These are phyloP conservation scores for Gymnopilus dilepis DNA, from an alignment of 768 basidiomycete species.

Conservation along the genomic window DNA sequence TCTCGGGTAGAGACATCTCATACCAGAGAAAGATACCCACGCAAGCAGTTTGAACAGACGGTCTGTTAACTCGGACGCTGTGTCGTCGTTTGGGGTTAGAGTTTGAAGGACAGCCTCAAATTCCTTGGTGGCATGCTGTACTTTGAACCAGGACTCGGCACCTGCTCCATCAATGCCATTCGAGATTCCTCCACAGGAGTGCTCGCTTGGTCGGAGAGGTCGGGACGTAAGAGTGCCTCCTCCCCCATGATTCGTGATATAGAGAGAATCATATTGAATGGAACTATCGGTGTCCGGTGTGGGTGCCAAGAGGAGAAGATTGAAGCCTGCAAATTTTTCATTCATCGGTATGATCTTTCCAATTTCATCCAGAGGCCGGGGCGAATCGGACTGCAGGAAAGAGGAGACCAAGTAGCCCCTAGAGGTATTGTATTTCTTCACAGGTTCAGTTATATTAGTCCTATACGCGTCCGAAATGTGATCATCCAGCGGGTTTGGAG, in stretches of 20 bases:
- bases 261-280: conserved; percentile 55
- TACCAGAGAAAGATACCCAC: conserved; percentile 51
- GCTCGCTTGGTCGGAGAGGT: conserved; percentile 53
- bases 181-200: conserved; percentile 64
- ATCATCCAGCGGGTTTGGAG: conserved; percentile 12
- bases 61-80: conserved; percentile 60
- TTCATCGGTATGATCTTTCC: conserved; percentile 51
- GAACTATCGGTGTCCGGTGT: conserved; percentile 28
- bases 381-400: conserved; percentile 63
- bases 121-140: conserved; percentile 57
- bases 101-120: conserved; percentile 50
- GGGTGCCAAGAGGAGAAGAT: conserved; percentile 71
- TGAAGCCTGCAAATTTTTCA: conserved; percentile 78
- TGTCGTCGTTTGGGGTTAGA: conserved; percentile 39
- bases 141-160: conserved; percentile 75
- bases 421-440: conserved; percentile 53
- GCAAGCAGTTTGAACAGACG: conserved; percentile 68
- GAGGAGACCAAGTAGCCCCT: conserved; percentile 72
- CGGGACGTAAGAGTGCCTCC: conserved; percentile 63
- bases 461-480: conserved; percentile 42
- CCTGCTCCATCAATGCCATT: conserved; percentile 75
- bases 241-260: conserved; percentile 75
- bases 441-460: conserved; percentile 85
- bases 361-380: conserved; percentile 52
- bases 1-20: conserved; percentile 14